Conservation (phyloP, 495 filamentous ascomycete genomes). For the Aspergillus funiculosus region DNA sequence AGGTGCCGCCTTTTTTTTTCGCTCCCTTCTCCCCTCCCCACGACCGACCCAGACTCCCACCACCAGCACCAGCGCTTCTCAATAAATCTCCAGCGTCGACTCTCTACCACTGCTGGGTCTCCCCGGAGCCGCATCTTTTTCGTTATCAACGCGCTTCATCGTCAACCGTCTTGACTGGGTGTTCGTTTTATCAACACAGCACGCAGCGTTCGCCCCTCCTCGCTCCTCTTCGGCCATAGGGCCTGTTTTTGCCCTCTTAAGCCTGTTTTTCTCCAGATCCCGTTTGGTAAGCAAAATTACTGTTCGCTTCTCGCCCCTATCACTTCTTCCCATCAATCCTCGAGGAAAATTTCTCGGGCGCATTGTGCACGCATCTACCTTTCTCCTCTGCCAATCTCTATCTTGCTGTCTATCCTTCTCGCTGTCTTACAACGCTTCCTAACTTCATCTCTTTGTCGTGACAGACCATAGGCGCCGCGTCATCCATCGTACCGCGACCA, state of each 20-base stretch:
- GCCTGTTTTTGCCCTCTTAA: conserved; percentile 9
- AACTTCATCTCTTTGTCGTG: conserved; percentile 12
- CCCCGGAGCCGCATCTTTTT: conserved; percentile 17
- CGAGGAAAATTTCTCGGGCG: conserved; percentile 23
- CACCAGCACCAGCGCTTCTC: too few species aligned
- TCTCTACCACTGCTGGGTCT: conserved; percentile 9
- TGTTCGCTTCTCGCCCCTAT: conserved; percentile 8
- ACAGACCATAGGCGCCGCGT: conserved; percentile 39
- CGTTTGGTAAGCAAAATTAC: conserved; percentile 12
- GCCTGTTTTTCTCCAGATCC: conserved; percentile 7
- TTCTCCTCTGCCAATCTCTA: conserved; percentile 1
- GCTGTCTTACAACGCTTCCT: conserved; percentile 1
- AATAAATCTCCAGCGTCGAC: too few species aligned
- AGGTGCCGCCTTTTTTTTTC: conserved; percentile 11
- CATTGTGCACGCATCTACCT: conserved; percentile 25
- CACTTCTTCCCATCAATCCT: conserved; percentile 3
- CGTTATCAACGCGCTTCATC: conserved; percentile 16
- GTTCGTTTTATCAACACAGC: conserved; percentile 6
- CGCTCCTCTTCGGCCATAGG: conserved; percentile 8
- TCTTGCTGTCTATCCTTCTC: not conserved
- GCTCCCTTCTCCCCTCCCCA: conserved; percentile 7
- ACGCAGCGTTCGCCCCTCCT: conserved; percentile 1
- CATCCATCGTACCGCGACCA: conserved; percentile 31
- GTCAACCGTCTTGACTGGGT: conserved; percentile 1
- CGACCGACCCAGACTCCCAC: conserved; percentile 6